Conservation (phyloP, 2,329 filamentous ascomycete species). For the Cercospora citrullina region DNA sequence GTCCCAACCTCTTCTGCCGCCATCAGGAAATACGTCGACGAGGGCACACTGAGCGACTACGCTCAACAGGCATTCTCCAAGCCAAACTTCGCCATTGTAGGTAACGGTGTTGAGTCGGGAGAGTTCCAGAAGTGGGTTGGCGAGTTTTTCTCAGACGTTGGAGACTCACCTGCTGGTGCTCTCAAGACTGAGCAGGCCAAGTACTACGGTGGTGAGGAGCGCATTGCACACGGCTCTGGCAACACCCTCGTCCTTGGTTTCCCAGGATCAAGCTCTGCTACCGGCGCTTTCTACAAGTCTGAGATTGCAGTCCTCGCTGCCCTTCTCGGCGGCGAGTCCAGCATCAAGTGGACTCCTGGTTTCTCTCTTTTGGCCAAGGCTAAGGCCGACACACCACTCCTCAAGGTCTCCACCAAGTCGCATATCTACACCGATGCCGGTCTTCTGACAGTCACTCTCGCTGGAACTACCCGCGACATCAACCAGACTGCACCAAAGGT, state of each 20-base stretch:
- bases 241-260: conserved; percentile 90
- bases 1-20: conserved; percentile 71
- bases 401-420: conserved; percentile 72
- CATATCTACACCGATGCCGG: conserved; percentile 90
- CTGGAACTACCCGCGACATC: conserved; percentile 71
- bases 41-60: conserved; percentile 71
- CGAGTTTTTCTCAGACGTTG: conserved; percentile 81
- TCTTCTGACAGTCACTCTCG: conserved; percentile 79
- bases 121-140: conserved; percentile 85
- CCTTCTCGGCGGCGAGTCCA: conserved; percentile 85
- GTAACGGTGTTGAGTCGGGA: conserved; percentile 76
- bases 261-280: conserved; percentile 79
- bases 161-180: conserved; percentile 53
- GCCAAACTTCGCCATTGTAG: conserved; percentile 86
- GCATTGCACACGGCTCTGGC: conserved; percentile 71
- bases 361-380: conserved; percentile 89
- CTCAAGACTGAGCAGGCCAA: conserved; percentile 68
- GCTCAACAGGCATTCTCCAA: conserved; percentile 80
- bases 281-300: conserved; percentile 75
- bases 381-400: conserved; percentile 63
- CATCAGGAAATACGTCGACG: conserved; percentile 76
- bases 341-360: conserved; percentile 92
- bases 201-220: conserved; percentile 95
- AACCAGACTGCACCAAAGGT: conserved; percentile 72
- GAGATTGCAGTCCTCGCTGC: conserved; percentile 84